Evolutionary conservation across 2,329 filamentous ascomycete species (phyloP), one percentile per base, ranked within the genome.

Genomic region (Daldinia sp.): DNA sequence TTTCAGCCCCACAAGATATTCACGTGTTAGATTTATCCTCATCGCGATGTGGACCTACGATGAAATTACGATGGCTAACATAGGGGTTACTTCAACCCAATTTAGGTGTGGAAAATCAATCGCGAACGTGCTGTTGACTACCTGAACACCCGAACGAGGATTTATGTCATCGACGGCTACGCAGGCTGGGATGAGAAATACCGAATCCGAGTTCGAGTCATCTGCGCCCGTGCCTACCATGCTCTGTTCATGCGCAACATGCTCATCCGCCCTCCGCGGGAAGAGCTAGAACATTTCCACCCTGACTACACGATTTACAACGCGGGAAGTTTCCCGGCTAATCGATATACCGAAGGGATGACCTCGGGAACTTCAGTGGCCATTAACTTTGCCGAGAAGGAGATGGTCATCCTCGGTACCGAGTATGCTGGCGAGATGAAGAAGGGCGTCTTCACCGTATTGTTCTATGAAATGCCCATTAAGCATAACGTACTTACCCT

Each of bases 271-370:
- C 96, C 96, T 72, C 87, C 90, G 60, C 89, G 89, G 72, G 93
- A 97, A 84, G 94, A 99, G 87, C 91, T 99, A 62, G 92, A 97
- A 86, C 89, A 93, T 84, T 99, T 99, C 90, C 93, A 97, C 83
- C 96, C 96, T 77, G 95, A 99, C 87, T 99, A 99, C 87, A 95
- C 95, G 78, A 98, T 99, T 86, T 99, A 99, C 92, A 99, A 99
- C 81, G 96, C 94, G 71, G 96, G 96, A 75, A 93, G 93, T 71
- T 99, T 99, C 92, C 96, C 96, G 53, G 96, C 96, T 80, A 99
- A 99, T 87, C 91, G 95, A 83, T 99, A 91, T 85, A 99, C 96
- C 68, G 93, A 94, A 82, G 94, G 96, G 79, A 99, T 99, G 96
- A 99, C 96, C 77, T 98, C 96, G 20, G 93, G 93, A 71, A 99